Evolutionary conservation across 495 filamentous ascomycete genomes (phyloP), one percentile per base, ranked within the genome.

Genomic region (Xylaria curta): DNA sequence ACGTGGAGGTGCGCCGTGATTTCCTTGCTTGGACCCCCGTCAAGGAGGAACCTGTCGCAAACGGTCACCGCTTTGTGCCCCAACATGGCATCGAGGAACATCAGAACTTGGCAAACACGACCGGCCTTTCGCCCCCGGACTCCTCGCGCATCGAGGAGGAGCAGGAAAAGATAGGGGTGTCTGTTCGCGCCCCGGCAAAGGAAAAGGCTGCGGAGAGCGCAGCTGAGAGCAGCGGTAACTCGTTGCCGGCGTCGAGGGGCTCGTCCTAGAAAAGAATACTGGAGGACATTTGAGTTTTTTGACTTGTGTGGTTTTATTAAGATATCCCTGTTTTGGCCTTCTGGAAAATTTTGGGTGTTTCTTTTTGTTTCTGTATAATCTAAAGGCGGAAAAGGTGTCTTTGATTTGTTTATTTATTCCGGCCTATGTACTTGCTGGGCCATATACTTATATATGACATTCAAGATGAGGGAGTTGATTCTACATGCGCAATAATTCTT

Each of bases 1-100:
- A 99, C 81, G 96, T 99, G 75, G 96, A 99, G 86, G 96, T 99
- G 72, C 91, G 96, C 69, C 90, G 96, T 71, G 96, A 99, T 80
- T 99, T 97, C 85, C 89, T 98, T 19, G 96, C 96, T 58, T 99
- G 96, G 96, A 97, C 94, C 5, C 95, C 96, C 0, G 92, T 93
- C 69, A 93, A 93, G 80, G 90, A 92, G 44, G 91, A 91, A 73
- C 84, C 82, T 42, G 87, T 87, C 60, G 88, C 91, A 53, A 87
- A 91, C 76, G 83, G 91, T 72, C 88, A 92, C 71, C 86, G 90
- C 1, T 85, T 90, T 66, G 84, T 88, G 21, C 90, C 93, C 21
- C 88, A 93, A 73, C 93, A 97, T 82, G 94, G 94, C 58, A 97
- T 97, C 75, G 83, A 84, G 62, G 89, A 92, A 75, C 94, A 97